Percentiles rank a stretch among this genome's conserved stretches.
Evolutionary conservation across 305 asterid species (phyloP).

Genomic region (Fraxinus sp.): DNA sequence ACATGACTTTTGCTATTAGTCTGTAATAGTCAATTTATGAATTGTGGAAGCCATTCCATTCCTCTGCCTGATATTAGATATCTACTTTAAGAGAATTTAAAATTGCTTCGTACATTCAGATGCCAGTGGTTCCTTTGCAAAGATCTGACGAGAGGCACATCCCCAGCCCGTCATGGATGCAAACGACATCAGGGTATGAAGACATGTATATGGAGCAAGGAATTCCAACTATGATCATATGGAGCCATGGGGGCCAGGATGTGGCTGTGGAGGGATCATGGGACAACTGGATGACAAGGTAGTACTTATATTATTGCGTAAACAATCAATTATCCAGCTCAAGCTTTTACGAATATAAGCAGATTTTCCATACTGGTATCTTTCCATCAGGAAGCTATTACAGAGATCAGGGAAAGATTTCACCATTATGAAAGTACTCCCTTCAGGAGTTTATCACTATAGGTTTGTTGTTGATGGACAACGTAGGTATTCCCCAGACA

Average conservation of each 20-base stretch:
- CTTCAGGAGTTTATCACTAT: slow-evolving; percentile 62
- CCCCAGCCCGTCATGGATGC: slow-evolving; percentile 48
- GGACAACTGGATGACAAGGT: slow-evolving; percentile 77
- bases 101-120: slow-evolving; percentile 26
- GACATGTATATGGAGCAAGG: slow-evolving; percentile 46
- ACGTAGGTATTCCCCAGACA: slow-evolving; percentile 53
- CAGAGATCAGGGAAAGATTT: slow-evolving; percentile 67
- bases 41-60: background rate
- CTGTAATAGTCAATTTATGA: background rate
- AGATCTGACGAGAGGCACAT: slow-evolving; percentile 46
- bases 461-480: slow-evolving; percentile 74
- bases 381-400: slow-evolving; percentile 46
- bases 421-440: slow-evolving; percentile 66
- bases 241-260: slow-evolving; percentile 60
- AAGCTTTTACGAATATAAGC: background rate
- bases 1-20: background rate
- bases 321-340: background rate
- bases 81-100: background rate
- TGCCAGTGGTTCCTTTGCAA: slow-evolving; percentile 50
- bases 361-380: background rate
- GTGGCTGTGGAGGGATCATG: slow-evolving; percentile 73
- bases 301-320: background rate
- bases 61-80: background rate
- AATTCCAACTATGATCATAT: slow-evolving; percentile 59
- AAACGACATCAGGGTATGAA: slow-evolving; percentile 35